Evolutionary conservation across 164 flowering plant species (phyloP), one percentile per base, ranked within the genome.

Genomic region (Piper longum): DNA sequence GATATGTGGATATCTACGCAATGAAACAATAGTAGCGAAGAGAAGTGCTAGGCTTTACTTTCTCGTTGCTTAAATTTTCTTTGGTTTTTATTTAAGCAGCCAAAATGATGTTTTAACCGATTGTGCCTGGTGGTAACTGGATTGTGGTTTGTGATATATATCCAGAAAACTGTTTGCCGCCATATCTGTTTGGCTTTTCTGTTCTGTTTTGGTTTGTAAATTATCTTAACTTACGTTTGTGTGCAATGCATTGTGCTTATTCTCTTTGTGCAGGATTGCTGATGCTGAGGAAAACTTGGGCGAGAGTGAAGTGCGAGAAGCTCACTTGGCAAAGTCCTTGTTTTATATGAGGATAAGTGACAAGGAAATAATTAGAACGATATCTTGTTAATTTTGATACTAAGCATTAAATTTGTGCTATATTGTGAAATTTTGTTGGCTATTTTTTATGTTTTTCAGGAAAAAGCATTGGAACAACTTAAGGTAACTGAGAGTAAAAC

Each of bases 291-390:
- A 90, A 64, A 93, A 93, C 72, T 77, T 93, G 16, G 98, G 98
- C 16, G 98, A 93, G 75, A 93, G 97, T 77, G 98, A 93, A 90
- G 97, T 93, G 43, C 81, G 98, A 63, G 98, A 93, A 80, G 97
- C 98, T 73, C 96, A 93, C 72, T 67, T 93, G 44, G 96, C 97
- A 19, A 93, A 93, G 72, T 88, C 98, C 43, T 78, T 93, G 70
- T 84, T 75, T 67, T 93, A 76, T 64, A 88, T 90, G 62, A 81
- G 85, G 56, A 87, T 93, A 70, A 84, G 96, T 70, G 95, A 86
- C 72, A 88, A 93, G 86, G 98, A 87, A 48, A 48, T 48, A 5
- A 48, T 48, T 12, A 5, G 7, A 48, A 9, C 52, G 14, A 66
- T 59, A 9, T 56, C 43, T 48, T 9, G 40, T 57, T 18, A 36